Conservation (phyloP, 306 rosid genomes). For the Malus sieversii region DNA sequence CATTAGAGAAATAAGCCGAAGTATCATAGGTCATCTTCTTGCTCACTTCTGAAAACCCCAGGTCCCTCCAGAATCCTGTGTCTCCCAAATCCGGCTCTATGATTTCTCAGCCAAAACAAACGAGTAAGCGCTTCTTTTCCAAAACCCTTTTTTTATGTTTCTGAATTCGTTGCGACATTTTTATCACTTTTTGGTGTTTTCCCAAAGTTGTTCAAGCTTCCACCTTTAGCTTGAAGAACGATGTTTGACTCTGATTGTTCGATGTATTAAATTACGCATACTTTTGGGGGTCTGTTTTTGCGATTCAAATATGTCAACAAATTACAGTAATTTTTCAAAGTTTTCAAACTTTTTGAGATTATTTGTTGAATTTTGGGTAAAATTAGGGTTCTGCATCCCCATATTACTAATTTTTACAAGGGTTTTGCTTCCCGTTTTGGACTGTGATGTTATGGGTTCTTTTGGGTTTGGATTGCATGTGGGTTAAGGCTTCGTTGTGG, state of each 20-base stretch:
- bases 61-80: neutral
- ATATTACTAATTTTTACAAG: neutral
- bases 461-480: neutral
- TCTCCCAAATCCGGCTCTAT: neutral
- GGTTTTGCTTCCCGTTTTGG: neutral
- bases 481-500: neutral
- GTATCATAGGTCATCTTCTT: neutral
- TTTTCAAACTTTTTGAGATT: neutral
- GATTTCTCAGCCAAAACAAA: constrained; percentile 3
- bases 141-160: neutral
- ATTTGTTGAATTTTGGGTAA: neutral
- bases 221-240: neutral
- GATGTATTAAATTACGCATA: neutral
- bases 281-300: neutral
- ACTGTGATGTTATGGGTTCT: neutral
- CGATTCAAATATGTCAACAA: neutral
- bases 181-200: neutral
- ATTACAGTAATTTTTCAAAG: neutral
- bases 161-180: neutral
- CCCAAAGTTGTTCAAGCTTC: neutral
- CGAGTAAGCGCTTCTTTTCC: constrained; percentile 6
- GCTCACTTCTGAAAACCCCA: neutral
- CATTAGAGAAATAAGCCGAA: neutral
- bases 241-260: neutral
- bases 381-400: neutral